A percentile compares a stretch with the other conserved stretches of the same genome.
Evolutionary conservation across 73 alveolate species (phyloP).

Genomic region (Blepharisma stoltei): DNA sequence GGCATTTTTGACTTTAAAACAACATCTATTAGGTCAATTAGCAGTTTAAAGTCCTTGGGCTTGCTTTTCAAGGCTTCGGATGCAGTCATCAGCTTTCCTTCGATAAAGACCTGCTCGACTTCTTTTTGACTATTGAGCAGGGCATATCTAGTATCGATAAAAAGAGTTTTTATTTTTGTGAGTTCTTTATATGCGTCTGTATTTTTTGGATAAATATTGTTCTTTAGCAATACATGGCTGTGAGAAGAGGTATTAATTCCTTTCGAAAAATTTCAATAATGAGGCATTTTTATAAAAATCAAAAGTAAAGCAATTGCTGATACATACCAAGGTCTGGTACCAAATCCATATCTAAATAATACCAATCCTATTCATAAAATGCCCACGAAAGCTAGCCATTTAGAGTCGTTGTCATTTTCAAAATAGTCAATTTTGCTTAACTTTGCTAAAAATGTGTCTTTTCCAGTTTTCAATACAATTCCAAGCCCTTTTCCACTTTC

Average conservation of each 20-base stretch:
- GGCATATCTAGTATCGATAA: not conserved
- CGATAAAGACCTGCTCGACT: not conserved
- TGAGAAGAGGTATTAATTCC: not conserved
- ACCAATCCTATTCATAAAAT: not conserved
- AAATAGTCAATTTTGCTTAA: no score
- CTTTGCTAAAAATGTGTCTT: not conserved
- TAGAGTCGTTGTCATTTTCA: not conserved
- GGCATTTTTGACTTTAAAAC: no score
- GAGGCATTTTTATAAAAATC: not conserved
- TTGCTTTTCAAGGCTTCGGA: no score
- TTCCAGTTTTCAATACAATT: conserved; percentile 4
- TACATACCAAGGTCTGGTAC: not conserved
- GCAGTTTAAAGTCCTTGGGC: no score
- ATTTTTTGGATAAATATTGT: conserved; percentile 7
- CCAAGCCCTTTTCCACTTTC: conserved; percentile 28
- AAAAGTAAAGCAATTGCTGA: not conserved
- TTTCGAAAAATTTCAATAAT: not conserved
- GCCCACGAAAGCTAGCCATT: not conserved
- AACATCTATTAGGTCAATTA: no score
- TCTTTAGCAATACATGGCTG: not conserved
- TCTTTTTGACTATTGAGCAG: not conserved
- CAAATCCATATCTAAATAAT: no score
- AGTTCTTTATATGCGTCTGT: not conserved
- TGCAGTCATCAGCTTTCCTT: not conserved
- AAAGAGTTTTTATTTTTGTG: not conserved